phyloP scores from a whole-genome alignment of 2,329 filamentous ascomycete genomes.

The Penicillium paneum region DNA sequence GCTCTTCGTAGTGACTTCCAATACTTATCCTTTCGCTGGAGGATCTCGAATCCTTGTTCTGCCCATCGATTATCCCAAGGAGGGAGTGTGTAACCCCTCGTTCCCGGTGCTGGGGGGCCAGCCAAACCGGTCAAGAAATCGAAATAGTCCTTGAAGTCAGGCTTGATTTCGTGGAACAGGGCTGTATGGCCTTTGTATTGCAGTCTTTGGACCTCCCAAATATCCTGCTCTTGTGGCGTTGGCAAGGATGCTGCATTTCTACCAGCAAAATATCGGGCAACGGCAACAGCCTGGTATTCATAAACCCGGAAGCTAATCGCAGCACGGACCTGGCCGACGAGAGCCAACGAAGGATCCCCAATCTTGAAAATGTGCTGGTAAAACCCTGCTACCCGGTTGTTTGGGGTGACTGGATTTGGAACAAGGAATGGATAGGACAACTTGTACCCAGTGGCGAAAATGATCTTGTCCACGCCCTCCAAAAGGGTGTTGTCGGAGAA shows the following conservation, averaged over 20 bases:
- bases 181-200: slow-evolving; percentile 20
- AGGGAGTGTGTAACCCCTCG: slow-evolving; percentile 36
- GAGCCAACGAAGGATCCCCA: slow-evolving; percentile 27
- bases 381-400: slow-evolving; percentile 26
- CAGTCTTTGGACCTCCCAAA: slow-evolving; percentile 27
- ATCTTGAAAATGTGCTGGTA: slow-evolving; percentile 34
- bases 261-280: slow-evolving; percentile 29
- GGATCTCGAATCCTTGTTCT: slow-evolving; percentile 21
- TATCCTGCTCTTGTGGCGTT: slow-evolving; percentile 18
- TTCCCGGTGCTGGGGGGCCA: slow-evolving; percentile 38
- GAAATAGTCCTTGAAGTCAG: slow-evolving; percentile 42
- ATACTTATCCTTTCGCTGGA: slow-evolving; percentile 20
- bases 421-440: slow-evolving; percentile 30
- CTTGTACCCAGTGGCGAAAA: slow-evolving; percentile 34
- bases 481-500: slow-evolving; percentile 23
- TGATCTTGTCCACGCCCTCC: slow-evolving; percentile 24
- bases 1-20: slow-evolving; percentile 14
- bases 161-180: slow-evolving; percentile 24
- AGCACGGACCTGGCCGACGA: slow-evolving; percentile 29
- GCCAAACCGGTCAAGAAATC: slow-evolving; percentile 40
- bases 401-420: slow-evolving; percentile 20
- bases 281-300: slow-evolving; percentile 33
- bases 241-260: slow-evolving; percentile 22
- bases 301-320: slow-evolving; percentile 31
- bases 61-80: slow-evolving; percentile 39